A percentile compares a stretch with the other conserved stretches of the same genome.
These are phyloP conservation scores for Erucastrum elatum DNA, from an alignment of 345 rosid species.

Conservation along the genomic window DNA sequence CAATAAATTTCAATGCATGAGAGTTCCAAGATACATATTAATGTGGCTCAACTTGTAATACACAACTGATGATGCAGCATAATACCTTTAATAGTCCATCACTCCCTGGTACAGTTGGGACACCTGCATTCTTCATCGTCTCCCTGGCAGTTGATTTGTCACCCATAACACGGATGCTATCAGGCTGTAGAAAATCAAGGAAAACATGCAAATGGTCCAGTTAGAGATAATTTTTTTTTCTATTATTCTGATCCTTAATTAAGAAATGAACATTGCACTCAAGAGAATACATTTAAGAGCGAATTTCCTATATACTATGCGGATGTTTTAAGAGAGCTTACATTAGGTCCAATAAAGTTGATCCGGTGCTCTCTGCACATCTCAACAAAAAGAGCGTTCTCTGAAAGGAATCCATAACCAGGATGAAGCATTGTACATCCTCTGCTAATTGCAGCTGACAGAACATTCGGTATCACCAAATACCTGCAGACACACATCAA, in stretches of 20 bases:
- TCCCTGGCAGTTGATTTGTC: conserved; percentile 97
- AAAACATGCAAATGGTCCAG: conserved; percentile 1
- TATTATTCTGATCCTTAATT: too few relatives aligned
- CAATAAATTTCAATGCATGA: conserved; percentile 23
- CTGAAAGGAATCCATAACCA: conserved; percentile 98
- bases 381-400: conserved; percentile 92
- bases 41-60: conserved; percentile 6
- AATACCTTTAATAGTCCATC: conserved; percentile 86
- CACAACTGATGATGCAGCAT: conserved; percentile 5
- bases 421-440: conserved; percentile 98
- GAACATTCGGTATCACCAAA: conserved; percentile 79
- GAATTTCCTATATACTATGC: neutral
- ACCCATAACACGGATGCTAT: conserved; percentile 96
- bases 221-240: neutral
- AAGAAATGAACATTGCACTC: neutral
- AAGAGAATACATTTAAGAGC: neutral
- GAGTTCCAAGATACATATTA: neutral
- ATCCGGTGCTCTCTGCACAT: conserved; percentile 95
- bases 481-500: conserved; percentile 50
- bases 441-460: conserved; percentile 90
- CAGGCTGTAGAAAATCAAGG: conserved; percentile 56
- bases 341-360: conserved; percentile 97
- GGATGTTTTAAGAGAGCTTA: conserved; percentile 35
- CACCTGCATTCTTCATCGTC: conserved; percentile 98
- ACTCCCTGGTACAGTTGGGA: conserved; percentile 99